Evolutionary conservation across 148 eudicot genomes (phyloP).

Genomic region (Nyssa sinensis): DNA sequence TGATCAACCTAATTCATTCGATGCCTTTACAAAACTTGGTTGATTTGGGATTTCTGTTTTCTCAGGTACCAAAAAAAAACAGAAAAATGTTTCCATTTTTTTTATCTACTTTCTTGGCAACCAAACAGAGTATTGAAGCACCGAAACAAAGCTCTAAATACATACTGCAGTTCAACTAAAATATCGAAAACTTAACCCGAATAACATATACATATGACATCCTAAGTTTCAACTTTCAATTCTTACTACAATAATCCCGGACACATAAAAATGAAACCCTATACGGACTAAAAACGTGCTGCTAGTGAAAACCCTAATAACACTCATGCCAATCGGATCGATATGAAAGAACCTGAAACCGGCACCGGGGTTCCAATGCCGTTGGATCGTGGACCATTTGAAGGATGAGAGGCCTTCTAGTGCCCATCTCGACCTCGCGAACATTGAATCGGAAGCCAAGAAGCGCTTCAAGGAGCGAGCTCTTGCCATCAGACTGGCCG

Average conservation of each 20-base stretch:
- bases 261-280: background rate
- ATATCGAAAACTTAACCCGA: background rate
- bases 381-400: conserved; percentile 92
- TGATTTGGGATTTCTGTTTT: background rate
- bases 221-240: background rate
- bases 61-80: background rate
- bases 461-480: conserved; percentile 97
- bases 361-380: conserved; percentile 82
- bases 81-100: background rate
- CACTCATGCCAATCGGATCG: background rate
- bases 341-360: conserved; percentile 64
- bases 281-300: background rate
- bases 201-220: background rate
- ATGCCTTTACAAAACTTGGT: background rate
- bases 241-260: background rate
- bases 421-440: conserved; percentile 97
- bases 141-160: background rate
- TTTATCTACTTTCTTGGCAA: conserved; percentile 2
- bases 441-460: conserved; percentile 94
- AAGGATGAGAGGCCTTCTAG: conserved; percentile 81
- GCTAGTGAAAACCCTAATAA: background rate
- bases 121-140: background rate
- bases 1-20: background rate
- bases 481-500: conserved; percentile 98
- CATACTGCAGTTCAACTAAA: background rate